Base-by-base conservation (phyloP, 1,284 basidiomycete species). In the Sanguinoderma infundibulare region DNA sequence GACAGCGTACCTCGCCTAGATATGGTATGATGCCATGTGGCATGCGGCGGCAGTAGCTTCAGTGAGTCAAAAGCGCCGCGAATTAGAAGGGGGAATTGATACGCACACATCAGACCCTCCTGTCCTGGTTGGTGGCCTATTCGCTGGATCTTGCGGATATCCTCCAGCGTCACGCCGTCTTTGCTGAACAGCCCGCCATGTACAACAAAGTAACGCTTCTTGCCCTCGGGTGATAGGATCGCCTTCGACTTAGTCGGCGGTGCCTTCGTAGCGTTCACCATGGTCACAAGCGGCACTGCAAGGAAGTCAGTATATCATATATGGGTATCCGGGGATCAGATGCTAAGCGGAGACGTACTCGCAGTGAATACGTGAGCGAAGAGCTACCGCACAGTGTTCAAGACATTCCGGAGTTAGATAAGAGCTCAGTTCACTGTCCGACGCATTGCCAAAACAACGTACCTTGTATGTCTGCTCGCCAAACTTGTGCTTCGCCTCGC, bases 161-260 rank as follows among this genome's bases (percentile, higher is more conserved):
- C 96, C 30, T 98, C 95, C 28, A 99, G 81, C 5, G 93, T 95
- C 10, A 99, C 94, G 44, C 87, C 91, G 72, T 99, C 98, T 73
- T 93, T 92, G 76, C 94, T 95, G 80, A 98, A 98, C 14, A 98
- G 83, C 12, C 98, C 98, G 28, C 96, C 96, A 73, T 99, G 98
- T 3, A 98, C 95, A 66, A 99, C 89, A 71, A 98, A 98, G 79
- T 91, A 98, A 35, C 96, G 89, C 75, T 96, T 98, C 55, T 81
- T 75, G 14, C 95, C 95, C 59, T 93, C 82, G 2, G 90, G 85
- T n/a, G 91, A 93, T 12, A 98, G 80, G 62, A 98, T 97, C 1
- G 80, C 77, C 59, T 71, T 70, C 38, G 69, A 75, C 57, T 75
- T 78, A 62, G 77, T 75, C 62, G 67, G 68, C 52, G 87, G 93